A percentile compares a stretch with the other conserved stretches of the same genome.
Conservation (phyloP, 1,139 yeast species). For the Kazachstania sp. region DNA sequence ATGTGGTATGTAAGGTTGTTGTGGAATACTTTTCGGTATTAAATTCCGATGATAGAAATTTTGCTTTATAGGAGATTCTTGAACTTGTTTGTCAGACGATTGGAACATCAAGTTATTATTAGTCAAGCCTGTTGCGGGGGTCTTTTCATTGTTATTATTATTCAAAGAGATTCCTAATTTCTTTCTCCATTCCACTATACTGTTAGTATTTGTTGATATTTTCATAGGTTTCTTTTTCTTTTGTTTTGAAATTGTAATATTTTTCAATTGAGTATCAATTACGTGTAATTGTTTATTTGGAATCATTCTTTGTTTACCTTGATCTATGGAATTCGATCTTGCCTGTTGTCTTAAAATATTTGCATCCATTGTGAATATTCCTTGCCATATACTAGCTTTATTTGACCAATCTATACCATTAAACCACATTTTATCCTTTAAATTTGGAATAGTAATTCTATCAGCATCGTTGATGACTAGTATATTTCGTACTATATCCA, state of each 20-base stretch:
- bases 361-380: conserved; percentile 24
- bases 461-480: conserved; percentile 54
- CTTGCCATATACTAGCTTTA: conserved; percentile 57
- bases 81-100: too few species aligned
- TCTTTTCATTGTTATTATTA: neutral
- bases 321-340: neutral
- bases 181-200: conserved; percentile 32
- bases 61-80: too few species aligned
- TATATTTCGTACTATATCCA: conserved; percentile 47
- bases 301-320: conserved; percentile 6
- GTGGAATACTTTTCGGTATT: too few species aligned
- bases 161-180: conserved; percentile 22
- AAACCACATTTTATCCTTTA: conserved; percentile 72
- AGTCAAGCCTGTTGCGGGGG: neutral
- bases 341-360: neutral
- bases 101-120: neutral
- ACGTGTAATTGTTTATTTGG: conserved; percentile 20
- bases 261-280: conserved; percentile 23
- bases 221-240: conserved; percentile 26
- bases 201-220: conserved; percentile 26
- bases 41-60: too few species aligned
- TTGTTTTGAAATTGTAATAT: conserved; percentile 24
- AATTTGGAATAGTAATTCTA: conserved; percentile 54
- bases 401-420: conserved; percentile 57
- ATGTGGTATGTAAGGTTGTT: too few species aligned